Evolutionary conservation across 331 rosid genomes (phyloP).

Genomic region (Prunus yedoensis): DNA sequence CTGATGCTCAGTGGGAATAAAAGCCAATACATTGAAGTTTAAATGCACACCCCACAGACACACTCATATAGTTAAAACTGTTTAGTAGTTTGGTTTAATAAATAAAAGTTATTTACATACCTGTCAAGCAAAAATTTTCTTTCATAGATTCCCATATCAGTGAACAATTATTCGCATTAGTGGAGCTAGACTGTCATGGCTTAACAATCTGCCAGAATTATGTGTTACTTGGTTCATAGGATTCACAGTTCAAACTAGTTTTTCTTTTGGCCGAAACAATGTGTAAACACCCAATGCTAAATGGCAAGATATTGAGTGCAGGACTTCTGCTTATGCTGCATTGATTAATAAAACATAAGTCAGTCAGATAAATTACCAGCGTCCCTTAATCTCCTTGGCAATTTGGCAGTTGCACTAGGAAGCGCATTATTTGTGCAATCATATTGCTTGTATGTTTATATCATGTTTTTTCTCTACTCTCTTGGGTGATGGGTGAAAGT

Average conservation of each 20-base stretch:
- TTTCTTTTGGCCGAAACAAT: background rate
- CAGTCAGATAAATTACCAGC: background rate
- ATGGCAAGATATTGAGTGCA: background rate
- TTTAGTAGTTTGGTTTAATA: background rate
- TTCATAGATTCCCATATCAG: background rate
- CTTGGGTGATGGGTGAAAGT: background rate
- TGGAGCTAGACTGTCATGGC: too few relatives aligned
- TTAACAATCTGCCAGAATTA: background rate
- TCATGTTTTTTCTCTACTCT: conserved; percentile 7
- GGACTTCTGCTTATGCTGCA: background rate
- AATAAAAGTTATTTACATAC: background rate
- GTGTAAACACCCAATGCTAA: background rate
- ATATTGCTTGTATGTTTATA: background rate
- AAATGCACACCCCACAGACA: background rate
- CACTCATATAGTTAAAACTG: too few relatives aligned
- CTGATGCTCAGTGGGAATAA: conserved; percentile 1
- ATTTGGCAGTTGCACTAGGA: conserved; percentile 9
- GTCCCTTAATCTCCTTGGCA: conserved; percentile 11
- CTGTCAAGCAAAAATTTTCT: background rate
- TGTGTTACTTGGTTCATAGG: background rate
- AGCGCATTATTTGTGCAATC: conserved; percentile 12
- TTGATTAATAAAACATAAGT: background rate
- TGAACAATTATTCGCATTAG: background rate
- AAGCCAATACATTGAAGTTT: background rate
- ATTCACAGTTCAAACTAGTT: background rate